phyloP scores from a whole-genome alignment of 192 early-diverging fungal species.

The Rhizophagus clarus region DNA sequence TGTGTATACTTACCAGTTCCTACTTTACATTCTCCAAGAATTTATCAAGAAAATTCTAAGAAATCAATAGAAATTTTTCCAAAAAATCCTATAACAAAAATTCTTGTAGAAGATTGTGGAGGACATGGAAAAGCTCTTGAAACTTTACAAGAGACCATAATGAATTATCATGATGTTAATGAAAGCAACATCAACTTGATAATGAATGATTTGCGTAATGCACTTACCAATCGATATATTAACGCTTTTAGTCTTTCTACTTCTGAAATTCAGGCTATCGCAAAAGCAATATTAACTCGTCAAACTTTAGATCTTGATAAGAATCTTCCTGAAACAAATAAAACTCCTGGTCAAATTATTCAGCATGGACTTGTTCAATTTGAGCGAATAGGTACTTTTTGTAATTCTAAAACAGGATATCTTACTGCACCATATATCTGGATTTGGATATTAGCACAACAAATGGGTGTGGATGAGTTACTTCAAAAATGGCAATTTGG shows the following conservation, averaged over 20 bases:
- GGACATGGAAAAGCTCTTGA: slow-evolving; percentile 43
- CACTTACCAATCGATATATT: slow-evolving; percentile 30
- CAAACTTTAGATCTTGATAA: not conserved
- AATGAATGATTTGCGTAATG: slow-evolving; percentile 28
- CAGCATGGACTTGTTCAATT: not conserved
- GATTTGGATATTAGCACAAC: slow-evolving; percentile 40
- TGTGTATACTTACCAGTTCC: slow-evolving; percentile 27
- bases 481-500: slow-evolving; percentile 20
- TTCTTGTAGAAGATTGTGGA: slow-evolving; percentile 43
- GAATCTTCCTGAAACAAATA: not conserved
- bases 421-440: slow-evolving; percentile 39
- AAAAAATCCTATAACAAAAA: slow-evolving; percentile 29
- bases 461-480: slow-evolving; percentile 1
- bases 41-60: not conserved
- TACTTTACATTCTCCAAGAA: slow-evolving; percentile 10
- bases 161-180: not conserved
- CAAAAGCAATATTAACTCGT: not conserved
- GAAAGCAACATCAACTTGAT: slow-evolving; percentile 30
- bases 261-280: not conserved
- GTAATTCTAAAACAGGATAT: slow-evolving; percentile 19
- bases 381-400: not conserved
- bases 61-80: too few species aligned
- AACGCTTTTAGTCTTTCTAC: not conserved
- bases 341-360: not conserved
- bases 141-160: slow-evolving; percentile 23